Base-by-base conservation (phyloP, 495 filamentous ascomycete genomes). In the Letharia lupina region DNA sequence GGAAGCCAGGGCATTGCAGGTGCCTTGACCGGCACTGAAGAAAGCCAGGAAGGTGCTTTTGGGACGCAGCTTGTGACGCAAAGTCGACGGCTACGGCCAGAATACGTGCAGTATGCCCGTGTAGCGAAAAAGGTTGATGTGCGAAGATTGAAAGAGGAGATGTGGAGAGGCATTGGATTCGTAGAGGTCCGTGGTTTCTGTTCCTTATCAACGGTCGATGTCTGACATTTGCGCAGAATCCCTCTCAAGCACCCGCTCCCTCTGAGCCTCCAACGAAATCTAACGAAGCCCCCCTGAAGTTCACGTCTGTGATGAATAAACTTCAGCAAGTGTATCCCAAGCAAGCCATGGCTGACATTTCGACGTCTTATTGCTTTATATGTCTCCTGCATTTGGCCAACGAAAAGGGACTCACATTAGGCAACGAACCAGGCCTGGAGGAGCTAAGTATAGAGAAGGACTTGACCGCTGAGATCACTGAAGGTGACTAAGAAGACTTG, bases 101-200 rank as follows among this genome's bases (percentile, higher is more conserved):
- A 98, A 74, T 98, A 99, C 67, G 91, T 99, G 40, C 90, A 96
- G 73, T 99, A 96, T 74, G 95, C 95, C 23, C 83, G 92, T 39
- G 89, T 95, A 35, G 95, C 95, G 18, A 99, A 96, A 84, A 99
- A 98, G 80, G 95, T 99, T n/a, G 95, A 99, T 72, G 92, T 98
- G 1, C 82, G 93, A 60, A 80, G 91, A 73, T 77, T 99, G 71
- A 99, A 99, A 78, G 89, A 93, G 74, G 91, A 99, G 74, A 86
- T 99, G 73, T 99, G 95, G 95, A 88, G 83, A 75, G 90, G 91
- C 10, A 90, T 96, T 75, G 89, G 86, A 28, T 81, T 89, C 48
- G 84, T 85, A 63, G 73, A 79, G 52, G 75, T 71, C 56, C 11
- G 66, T 54, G 3, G n/a, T 39, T 37, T 28, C 39, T 65, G 70